Evolutionary conservation across 2,329 filamentous ascomycete species (phyloP).

Genomic region (Cordyceps cateniannulata): DNA sequence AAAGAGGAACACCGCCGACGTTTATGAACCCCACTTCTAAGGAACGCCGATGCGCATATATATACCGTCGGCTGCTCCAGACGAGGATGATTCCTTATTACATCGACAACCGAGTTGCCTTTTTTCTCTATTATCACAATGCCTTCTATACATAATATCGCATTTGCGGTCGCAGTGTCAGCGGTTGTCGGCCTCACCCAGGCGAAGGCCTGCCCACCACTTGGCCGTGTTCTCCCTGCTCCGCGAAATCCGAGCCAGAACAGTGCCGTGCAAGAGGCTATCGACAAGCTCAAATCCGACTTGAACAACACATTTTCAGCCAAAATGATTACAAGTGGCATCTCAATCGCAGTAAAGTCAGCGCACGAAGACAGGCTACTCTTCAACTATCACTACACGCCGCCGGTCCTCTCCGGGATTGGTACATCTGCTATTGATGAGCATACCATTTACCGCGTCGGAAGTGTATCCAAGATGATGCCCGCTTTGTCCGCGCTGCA

Average conservation of each 20-base stretch:
- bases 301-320: constrained; percentile 23
- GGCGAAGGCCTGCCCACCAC: constrained; percentile 33
- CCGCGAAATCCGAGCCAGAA: constrained; percentile 28
- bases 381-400: constrained; percentile 36
- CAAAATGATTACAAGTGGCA: constrained; percentile 25
- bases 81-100: not conserved
- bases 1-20: too few species aligned
- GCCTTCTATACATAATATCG: not conserved
- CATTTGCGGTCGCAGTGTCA: constrained; percentile 13
- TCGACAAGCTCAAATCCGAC: constrained; percentile 17
- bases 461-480: constrained; percentile 29
- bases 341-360: constrained; percentile 35
- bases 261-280: constrained; percentile 22
- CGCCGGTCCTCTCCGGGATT: constrained; percentile 20
- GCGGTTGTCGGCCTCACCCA: constrained; percentile 19
- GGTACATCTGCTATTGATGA: constrained; percentile 22
- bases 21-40: not conserved
- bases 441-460: constrained; percentile 29
- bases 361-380: constrained; percentile 32
- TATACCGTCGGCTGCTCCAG: not conserved
- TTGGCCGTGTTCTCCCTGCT: constrained; percentile 35
- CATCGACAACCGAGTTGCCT: not conserved
- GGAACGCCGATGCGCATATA: not conserved
- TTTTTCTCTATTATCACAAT: not conserved
- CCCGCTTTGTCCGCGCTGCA: constrained; percentile 26